Evolutionary conservation across 139 green algal genomes (phyloP).

Genomic region (Nannochloris sp.): DNA sequence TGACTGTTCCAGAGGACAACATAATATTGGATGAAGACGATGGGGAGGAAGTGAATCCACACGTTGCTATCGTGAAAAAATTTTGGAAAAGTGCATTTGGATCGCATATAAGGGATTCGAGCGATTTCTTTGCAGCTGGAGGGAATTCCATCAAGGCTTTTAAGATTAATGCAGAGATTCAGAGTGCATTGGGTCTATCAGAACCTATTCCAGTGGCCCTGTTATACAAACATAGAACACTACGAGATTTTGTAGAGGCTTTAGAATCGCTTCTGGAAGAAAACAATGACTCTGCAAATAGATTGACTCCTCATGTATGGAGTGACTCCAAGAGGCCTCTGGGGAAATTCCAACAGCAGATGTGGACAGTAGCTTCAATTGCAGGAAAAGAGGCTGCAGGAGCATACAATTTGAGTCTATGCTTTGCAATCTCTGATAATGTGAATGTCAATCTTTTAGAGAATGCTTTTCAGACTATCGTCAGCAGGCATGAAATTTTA

Average conservation of each 20-base stretch:
- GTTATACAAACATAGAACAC: slow-evolving; percentile 3
- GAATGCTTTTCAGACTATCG: too few relatives aligned
- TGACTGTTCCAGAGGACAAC: background rate
- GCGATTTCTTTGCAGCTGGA: slow-evolving; percentile 6
- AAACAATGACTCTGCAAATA: background rate
- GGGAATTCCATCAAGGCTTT: slow-evolving; percentile 1
- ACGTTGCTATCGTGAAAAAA: too few relatives aligned
- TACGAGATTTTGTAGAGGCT: background rate
- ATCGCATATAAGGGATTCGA: too few relatives aligned
- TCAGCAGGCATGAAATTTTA: too few relatives aligned
- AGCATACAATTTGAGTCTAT: slow-evolving; percentile 2
- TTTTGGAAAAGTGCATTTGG: too few relatives aligned
- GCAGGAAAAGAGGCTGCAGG: background rate
- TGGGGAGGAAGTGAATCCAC: background rate
- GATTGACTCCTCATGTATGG: background rate
- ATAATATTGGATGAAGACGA: background rate
- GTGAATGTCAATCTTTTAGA: background rate
- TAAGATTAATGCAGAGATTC: background rate
- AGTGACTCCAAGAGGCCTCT: slow-evolving; percentile 1
- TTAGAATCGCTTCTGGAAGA: background rate
- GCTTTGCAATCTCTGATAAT: background rate
- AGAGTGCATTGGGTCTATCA: background rate
- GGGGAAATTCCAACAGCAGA: slow-evolving; percentile 6
- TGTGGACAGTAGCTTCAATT: slow-evolving; percentile 5
- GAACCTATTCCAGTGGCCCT: background rate